Conservation (phyloP, 1,139 yeast genomes). For the Eremothecium sinecaudum region DNA sequence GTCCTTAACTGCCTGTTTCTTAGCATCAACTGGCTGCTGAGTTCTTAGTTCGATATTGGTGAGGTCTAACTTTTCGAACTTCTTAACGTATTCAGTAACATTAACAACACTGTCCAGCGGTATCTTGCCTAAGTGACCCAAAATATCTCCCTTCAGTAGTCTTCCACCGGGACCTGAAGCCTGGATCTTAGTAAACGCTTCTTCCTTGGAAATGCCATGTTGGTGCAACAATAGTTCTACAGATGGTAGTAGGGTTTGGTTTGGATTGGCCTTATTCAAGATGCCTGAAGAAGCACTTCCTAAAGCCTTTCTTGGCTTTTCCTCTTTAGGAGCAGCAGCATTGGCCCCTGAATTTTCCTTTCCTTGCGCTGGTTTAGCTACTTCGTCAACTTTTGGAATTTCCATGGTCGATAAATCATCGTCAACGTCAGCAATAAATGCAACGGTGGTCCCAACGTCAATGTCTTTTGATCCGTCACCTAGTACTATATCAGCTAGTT, state of each 20-base stretch:
- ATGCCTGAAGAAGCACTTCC: constrained; percentile 8
- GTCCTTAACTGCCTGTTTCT: constrained; percentile 11
- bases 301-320: constrained; percentile 9
- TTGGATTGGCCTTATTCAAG: constrained; percentile 43
- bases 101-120: constrained; percentile 42
- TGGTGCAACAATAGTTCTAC: constrained; percentile 58
- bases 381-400: constrained; percentile 39
- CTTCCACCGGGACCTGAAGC: constrained; percentile 91
- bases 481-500: constrained; percentile 65
- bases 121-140: constrained; percentile 72
- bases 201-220: constrained; percentile 54
- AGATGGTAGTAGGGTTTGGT: constrained; percentile 69
- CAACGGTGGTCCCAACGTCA: constrained; percentile 85
- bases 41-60: constrained; percentile 50
- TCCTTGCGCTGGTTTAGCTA: background rate
- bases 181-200: constrained; percentile 59
- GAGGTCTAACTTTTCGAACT: constrained; percentile 62
- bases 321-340: constrained; percentile 4
- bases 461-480: constrained; percentile 69
- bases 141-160: constrained; percentile 79
- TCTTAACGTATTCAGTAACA: constrained; percentile 48
- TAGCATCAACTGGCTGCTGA: constrained; percentile 34
- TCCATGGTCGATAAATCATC: constrained; percentile 65
- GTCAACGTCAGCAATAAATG: constrained; percentile 75
- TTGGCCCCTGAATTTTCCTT: constrained; percentile 2